Base-by-base conservation (phyloP, 2,329 filamentous ascomycete genomes). In the Epichloe sibirici region DNA sequence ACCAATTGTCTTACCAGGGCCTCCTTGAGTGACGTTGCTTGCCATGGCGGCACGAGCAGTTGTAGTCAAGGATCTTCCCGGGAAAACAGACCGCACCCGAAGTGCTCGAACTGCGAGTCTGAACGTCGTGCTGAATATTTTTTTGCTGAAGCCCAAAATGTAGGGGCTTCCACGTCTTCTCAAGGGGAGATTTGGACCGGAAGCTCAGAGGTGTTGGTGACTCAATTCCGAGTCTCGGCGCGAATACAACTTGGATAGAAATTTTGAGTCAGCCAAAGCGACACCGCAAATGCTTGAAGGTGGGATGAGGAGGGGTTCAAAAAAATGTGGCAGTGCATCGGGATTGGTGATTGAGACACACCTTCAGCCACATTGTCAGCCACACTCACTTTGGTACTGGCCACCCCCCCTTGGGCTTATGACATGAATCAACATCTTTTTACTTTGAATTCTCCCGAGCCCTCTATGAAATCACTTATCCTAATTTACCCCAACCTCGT, bases 31-130 rank as follows among this genome's bases (percentile, higher is more conserved):
- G 61, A 74, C 74, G 66, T 82, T 79, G 57, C 75, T 76, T 62
- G 79, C 78, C 79, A 82, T 82, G 63, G 68, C 75, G 63, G 71
- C 69, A 66, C 68, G 70, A 65, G 68, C 65, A 60, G 63, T 66
- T 43, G 62, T 52, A 38, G 44, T 64, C 51, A 69, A 66, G 57
- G 62, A 68, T 69, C 69, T 67, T 70, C 69, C 70, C 64, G 70
- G 71, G 57, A 71, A 74, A 69, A 73, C 66, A 66, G 74, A 74
- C 69, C 76, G 77, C 78, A 78, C 76, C 65, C 75, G 72, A 65
- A 81, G 74, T 69, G 77, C 76, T 73, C 75, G 74, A 62, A 71
- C 65, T 55, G 76, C 64, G 63, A 75, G 65, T 74, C 70, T 74
- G 65, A 74, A 77, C 74, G 70, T 71, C 62, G 67, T 72, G 58